These are phyloP conservation scores for Mortierella polycephala DNA, from an alignment of 371 early-diverging fungal species.

Conservation along the genomic window DNA sequence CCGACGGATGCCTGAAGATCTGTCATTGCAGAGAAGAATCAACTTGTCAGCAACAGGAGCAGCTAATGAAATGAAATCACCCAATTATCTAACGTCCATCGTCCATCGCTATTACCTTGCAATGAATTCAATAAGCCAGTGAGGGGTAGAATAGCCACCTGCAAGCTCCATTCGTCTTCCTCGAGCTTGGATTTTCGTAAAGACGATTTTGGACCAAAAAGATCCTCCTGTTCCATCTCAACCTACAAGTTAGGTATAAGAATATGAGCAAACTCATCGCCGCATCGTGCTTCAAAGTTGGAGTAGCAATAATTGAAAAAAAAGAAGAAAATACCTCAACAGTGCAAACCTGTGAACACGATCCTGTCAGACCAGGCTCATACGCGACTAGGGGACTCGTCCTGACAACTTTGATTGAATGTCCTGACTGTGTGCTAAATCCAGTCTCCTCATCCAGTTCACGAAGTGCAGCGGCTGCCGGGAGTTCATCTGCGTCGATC, in stretches of 20 bases:
- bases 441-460: constrained; percentile 75
- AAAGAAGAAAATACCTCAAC: constrained; percentile 41
- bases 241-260: constrained; percentile 17
- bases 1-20: constrained; percentile 35
- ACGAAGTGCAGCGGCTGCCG: constrained; percentile 61
- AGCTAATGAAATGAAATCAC: not conserved
- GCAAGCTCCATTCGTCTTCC: constrained; percentile 69
- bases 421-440: constrained; percentile 34
- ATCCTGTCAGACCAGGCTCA: constrained; percentile 71
- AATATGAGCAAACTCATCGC: not conserved
- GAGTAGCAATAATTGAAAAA: too few species aligned
- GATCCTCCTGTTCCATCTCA: constrained; percentile 34
- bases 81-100: not conserved
- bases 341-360: constrained; percentile 61
- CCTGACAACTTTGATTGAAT: constrained; percentile 29
- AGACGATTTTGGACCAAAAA: constrained; percentile 21
- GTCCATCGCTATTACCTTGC: constrained; percentile 39
- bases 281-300: too few species aligned
- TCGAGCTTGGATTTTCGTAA: constrained; percentile 52
- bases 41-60: not conserved
- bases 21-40: constrained; percentile 1
- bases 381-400: constrained; percentile 57
- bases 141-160: constrained; percentile 58
- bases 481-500: constrained; percentile 62
- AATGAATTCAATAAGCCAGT: constrained; percentile 48